Evolutionary conservation across 2,329 filamentous ascomycete genomes (phyloP), one percentile per base, ranked within the genome.

Genomic region (Cercospora nicotianae): DNA sequence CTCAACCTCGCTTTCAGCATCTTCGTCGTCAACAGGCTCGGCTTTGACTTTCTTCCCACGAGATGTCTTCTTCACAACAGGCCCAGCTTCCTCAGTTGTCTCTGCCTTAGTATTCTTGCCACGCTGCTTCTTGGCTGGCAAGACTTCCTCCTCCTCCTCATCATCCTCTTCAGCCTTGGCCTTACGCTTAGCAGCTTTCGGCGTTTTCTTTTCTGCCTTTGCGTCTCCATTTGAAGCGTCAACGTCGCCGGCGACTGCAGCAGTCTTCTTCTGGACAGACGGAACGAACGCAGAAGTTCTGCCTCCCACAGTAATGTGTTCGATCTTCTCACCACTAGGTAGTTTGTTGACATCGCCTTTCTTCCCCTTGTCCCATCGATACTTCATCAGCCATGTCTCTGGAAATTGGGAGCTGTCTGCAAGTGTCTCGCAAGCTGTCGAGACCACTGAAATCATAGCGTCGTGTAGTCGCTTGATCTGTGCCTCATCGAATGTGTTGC

Each of bases 271-370:
- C 82, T 98, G 95, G 30, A 95, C 81, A 12, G 85, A 88, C 0
- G 93, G 93, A 0, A 96, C 93, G 63, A 94, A 90, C 59, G 94
- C 96, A 75, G 92, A 97, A 3, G 95, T 98, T 57, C 95, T 85
- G 1, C 94, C 94, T 0, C 94, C 94, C 0, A 98, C 94, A 0
- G 91, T 97, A 60, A 98, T 80, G 76, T 94, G 95, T 0, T 89
- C 88, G 57, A 98, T 89, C 79, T 91, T 93, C 70, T 93, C 90
- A 0, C 95, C 95, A 71, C 88, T 96, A 0, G 94, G 94, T 30
- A 98, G 80, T 60, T 85, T 86, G 4, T 86, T 87, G 0, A 85
- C 80, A 1, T 87, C 84, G 31, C 86, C 86, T 76, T 94, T 93
- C 77, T 94, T 93, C 20, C 92, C 92, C 76, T 97, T 97, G 12